Evolutionary conservation across 495 filamentous ascomycete genomes (phyloP).

Genomic region (Penicillium argentinense): DNA sequence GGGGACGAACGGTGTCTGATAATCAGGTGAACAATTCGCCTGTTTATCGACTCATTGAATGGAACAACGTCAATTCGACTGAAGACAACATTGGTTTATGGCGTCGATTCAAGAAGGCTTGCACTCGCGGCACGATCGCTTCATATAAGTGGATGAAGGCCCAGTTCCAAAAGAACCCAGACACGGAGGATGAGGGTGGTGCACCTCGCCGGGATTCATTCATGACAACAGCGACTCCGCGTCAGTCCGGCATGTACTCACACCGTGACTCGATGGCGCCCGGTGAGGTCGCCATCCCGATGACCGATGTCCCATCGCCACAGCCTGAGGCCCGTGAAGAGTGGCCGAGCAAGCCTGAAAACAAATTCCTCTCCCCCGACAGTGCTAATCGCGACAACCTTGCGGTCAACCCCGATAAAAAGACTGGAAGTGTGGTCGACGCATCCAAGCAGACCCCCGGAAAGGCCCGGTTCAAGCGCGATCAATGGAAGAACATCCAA

Average conservation of each 20-base stretch:
- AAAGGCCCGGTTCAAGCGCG: constrained; percentile 80
- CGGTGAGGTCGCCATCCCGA: constrained; percentile 68
- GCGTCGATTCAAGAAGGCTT: constrained; percentile 91
- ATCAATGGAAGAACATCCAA: constrained; percentile 92
- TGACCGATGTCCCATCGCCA: constrained; percentile 92
- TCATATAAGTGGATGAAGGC: constrained; percentile 58
- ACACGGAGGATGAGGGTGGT: constrained; percentile 34
- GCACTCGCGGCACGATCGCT: constrained; percentile 58
- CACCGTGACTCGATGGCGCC: constrained; percentile 55
- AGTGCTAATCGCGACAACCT: constrained; percentile 33
- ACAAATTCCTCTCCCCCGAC: constrained; percentile 35
- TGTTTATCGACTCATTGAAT: constrained; percentile 83
- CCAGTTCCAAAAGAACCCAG: constrained; percentile 33
- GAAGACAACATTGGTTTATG: constrained; percentile 83
- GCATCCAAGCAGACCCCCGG: constrained; percentile 56
- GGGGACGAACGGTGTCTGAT: constrained; percentile 86
- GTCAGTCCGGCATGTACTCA: constrained; percentile 57
- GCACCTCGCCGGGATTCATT: constrained; percentile 59
- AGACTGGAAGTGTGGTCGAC: constrained; percentile 67
- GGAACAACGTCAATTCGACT: constrained; percentile 89
- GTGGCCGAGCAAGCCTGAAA: constrained; percentile 31
- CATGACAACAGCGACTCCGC: constrained; percentile 58
- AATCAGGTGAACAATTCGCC: constrained; percentile 96
- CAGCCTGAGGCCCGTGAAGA: constrained; percentile 52
- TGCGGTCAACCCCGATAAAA: constrained; percentile 32